Evolutionary conservation across 345 rosid species (phyloP).

Genomic region (Moringa oleifera): DNA sequence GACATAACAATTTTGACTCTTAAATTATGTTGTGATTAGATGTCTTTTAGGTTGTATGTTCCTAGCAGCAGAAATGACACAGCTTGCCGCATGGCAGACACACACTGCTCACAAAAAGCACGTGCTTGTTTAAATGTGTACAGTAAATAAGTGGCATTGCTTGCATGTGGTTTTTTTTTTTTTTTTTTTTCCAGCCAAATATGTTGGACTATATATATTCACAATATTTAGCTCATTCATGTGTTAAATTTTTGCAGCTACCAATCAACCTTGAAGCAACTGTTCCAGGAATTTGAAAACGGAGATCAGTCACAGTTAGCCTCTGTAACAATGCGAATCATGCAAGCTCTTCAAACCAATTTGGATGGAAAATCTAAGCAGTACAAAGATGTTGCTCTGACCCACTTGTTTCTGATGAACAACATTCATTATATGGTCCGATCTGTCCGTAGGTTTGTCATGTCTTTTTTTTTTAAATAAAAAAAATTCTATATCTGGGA

Average conservation of each 20-base stretch:
- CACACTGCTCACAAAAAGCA: too few relatives aligned
- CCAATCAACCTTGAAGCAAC: conserved; percentile 90
- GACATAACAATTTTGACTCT: neutral
- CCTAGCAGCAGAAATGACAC: too few relatives aligned
- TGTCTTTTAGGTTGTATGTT: neutral
- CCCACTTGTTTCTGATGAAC: conserved; percentile 92
- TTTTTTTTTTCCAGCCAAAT: too few relatives aligned
- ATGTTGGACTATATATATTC: neutral
- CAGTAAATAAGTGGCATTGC: too few relatives aligned
- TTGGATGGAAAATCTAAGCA: conserved; percentile 95
- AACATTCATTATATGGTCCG: conserved; percentile 98
- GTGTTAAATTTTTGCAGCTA: conserved; percentile 49
- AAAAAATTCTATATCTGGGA: neutral
- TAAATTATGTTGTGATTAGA: neutral
- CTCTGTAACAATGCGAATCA: conserved; percentile 82
- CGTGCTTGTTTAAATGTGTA: too few relatives aligned
- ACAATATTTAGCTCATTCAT: conserved; percentile 1
- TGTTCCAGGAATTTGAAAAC: conserved; percentile 86
- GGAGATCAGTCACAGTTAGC: conserved; percentile 78
- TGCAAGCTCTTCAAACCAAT: conserved; percentile 99
- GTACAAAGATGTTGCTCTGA: conserved; percentile 86
- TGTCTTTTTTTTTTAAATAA: neutral
- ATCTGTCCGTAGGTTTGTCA: conserved; percentile 90
- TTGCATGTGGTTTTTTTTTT: neutral
- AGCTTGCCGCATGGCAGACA: too few relatives aligned